Evolutionary conservation across 192 early-diverging fungal genomes (phyloP), one percentile per base, ranked within the genome.

Genomic region (Piromyces finnis): DNA sequence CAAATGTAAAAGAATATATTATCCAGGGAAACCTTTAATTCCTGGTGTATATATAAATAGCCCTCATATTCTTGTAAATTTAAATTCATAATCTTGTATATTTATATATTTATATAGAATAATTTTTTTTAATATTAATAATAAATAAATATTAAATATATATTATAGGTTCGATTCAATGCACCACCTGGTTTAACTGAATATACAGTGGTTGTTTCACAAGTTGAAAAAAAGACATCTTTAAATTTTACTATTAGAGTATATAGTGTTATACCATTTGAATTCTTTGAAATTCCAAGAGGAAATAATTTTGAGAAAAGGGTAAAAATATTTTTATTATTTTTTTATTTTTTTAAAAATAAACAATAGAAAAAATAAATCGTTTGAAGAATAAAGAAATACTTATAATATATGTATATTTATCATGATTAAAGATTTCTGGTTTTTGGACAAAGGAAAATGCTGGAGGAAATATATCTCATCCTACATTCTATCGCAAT

Each of bases 31-130:
- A 14, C 88, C 93, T 15, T 84, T 90, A 77, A 83, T 89, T 79
- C 88, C 92, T 80, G 94, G 94, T 39, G 91, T 90, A 30, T 96
- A 95, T 84, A 91, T 95, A 35, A 97, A 97, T 84, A 94, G 89
- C 78, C 93, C 91, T n/a, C 93, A 95, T 83, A 90, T 93, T 78
- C 84, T 94, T 81, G 90, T 92, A 81, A 86, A 86, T 86, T 35
- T 7, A 35, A 35, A 7, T 35, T 7, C 5, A 3, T 35, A n/a
- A n/a, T n/a, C n/a, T n/a, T n/a, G n/a, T 35, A 7, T 35, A 35
- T 35, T 35, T 35, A 35, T 35, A 7, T 35, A 35, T 35, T 7
- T 35, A 35, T 7, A 35, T 35, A 79, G 82, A 15, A 68, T 77
- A 12, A 82, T 81, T 30, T 79, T 12, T 77, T 29, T 51, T 28